Evolutionary conservation across 2,329 filamentous ascomycete genomes (phyloP).

Genomic region (Talaromyces sp.): DNA sequence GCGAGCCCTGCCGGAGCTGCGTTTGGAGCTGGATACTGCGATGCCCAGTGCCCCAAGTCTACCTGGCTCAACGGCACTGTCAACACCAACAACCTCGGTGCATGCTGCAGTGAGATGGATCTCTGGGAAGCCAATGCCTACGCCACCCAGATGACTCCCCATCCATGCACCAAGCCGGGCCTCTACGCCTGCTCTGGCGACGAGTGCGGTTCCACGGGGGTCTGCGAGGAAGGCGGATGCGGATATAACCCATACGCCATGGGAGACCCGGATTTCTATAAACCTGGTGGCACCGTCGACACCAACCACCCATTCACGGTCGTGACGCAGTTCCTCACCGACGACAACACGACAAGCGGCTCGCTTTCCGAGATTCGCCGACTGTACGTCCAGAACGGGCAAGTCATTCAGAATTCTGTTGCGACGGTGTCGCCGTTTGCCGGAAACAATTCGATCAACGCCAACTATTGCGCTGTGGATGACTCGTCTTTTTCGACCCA

Average conservation of each 20-base stretch:
- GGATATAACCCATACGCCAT: slow-evolving; percentile 66
- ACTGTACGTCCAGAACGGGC: slow-evolving; percentile 61
- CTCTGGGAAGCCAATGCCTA: slow-evolving; percentile 66
- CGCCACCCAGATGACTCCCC: slow-evolving; percentile 60
- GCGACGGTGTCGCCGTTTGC: slow-evolving; percentile 43
- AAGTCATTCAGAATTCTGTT: slow-evolving; percentile 53
- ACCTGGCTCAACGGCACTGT: slow-evolving; percentile 52
- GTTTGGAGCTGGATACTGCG: slow-evolving; percentile 61
- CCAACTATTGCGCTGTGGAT: slow-evolving; percentile 52
- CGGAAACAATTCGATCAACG: slow-evolving; percentile 48
- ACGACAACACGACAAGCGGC: slow-evolving; percentile 45
- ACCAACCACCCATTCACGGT: slow-evolving; percentile 59
- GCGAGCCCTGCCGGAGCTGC: slow-evolving; percentile 52
- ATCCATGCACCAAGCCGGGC: slow-evolving; percentile 53
- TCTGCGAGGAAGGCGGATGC: slow-evolving; percentile 65
- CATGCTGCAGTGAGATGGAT: slow-evolving; percentile 66
- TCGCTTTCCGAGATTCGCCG: slow-evolving; percentile 57
- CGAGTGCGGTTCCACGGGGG: slow-evolving; percentile 52
- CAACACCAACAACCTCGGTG: slow-evolving; percentile 52
- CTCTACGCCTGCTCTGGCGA: slow-evolving; percentile 49
- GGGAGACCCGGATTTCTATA: slow-evolving; percentile 61
- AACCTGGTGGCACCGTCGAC: slow-evolving; percentile 54
- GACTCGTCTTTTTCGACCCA: slow-evolving; percentile 52
- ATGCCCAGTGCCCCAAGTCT: slow-evolving; percentile 53
- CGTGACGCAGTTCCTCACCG: slow-evolving; percentile 61